Base-by-base conservation (phyloP, 2,329 filamentous ascomycete genomes). In the Zymoseptoria tritici region DNA sequence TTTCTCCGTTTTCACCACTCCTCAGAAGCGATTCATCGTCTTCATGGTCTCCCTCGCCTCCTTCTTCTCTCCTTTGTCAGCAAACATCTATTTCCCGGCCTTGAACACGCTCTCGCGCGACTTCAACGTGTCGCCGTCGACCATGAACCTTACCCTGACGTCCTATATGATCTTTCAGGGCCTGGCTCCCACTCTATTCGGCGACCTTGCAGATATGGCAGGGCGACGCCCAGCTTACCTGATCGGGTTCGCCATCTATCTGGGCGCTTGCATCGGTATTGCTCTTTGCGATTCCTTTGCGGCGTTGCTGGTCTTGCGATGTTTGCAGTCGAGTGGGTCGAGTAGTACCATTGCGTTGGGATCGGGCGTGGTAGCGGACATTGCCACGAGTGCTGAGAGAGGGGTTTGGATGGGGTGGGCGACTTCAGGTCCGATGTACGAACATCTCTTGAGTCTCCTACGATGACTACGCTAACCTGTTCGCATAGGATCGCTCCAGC, bases 81-180 rank as follows among this genome's bases (percentile, higher is more conserved):
- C 77, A 31, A 81, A 79, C 60, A 81, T 83, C 55, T 83, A 82
- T 72, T 78, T 82, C 52, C 82, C 81, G 2, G 81, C 81, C 0
- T 67, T 83, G 29, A 76, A 76, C 9, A 72, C 75, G 2, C 73
- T 85, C 6, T 76, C 81, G 8, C 61, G 73, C 3, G 79, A 82
- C 54, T 74, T 84, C 13, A 26, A 75, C 19, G 77, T 83, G 22
- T 68, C 71, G 3, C 68, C 64, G 9, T 67, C 60, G 19, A 59
- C 71, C 55, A 76, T 82, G 65, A 81, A 81, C 67, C 67, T 82
- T 55, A 80, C 79, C 6, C 68, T 83, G 22, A 86, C 83, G 2
- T 81, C 82, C 0, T 86, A 83, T 69, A 83, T 85, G 76, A 79
- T 82, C 49, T 76, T 81, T 36, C 81, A 83, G 74, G 81, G 80